Percentiles rank a stretch among this genome's conserved stretches.
phyloP scores from a whole-genome alignment of 331 rosid genomes.

The Prunus yedoensis region DNA sequence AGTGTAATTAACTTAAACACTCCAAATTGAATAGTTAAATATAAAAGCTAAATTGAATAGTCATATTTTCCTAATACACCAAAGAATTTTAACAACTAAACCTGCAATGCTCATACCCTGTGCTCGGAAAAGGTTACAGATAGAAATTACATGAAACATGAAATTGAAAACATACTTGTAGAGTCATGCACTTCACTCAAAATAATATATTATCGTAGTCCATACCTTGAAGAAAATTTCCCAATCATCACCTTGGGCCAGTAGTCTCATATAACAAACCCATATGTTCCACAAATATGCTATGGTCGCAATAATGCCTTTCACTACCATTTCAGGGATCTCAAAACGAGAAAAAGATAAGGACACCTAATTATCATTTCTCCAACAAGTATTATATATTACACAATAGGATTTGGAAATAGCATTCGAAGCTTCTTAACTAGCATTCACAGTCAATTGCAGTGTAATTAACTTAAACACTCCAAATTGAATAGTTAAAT shows the following conservation, averaged over 20 bases:
- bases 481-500: too few species aligned
- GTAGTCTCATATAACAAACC: slow-evolving; percentile 34
- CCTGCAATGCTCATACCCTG: background rate
- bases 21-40: too few species aligned
- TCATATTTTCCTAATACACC: too few species aligned
- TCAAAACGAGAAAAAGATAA: slow-evolving; percentile 47
- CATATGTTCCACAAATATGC: slow-evolving; percentile 60
- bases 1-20: too few species aligned
- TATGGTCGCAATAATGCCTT: slow-evolving; percentile 41
- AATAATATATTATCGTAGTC: background rate
- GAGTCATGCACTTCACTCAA: too few species aligned
- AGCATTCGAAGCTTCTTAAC: too few species aligned
- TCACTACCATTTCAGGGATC: slow-evolving; percentile 40
- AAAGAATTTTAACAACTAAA: too few species aligned
- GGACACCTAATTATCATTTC: background rate
- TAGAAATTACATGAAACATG: background rate
- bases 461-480: too few species aligned
- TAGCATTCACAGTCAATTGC: too few species aligned
- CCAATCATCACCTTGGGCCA: slow-evolving; percentile 75
- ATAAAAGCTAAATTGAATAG: too few species aligned
- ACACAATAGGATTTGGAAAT: too few species aligned
- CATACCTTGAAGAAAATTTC: slow-evolving; percentile 59
- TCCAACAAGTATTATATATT: too few species aligned
- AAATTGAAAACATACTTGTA: background rate
- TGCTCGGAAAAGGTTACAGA: background rate